Evolutionary conservation across 208 protist genomes (phyloP).

Genomic region (Kentomonas sorsogonicus): DNA sequence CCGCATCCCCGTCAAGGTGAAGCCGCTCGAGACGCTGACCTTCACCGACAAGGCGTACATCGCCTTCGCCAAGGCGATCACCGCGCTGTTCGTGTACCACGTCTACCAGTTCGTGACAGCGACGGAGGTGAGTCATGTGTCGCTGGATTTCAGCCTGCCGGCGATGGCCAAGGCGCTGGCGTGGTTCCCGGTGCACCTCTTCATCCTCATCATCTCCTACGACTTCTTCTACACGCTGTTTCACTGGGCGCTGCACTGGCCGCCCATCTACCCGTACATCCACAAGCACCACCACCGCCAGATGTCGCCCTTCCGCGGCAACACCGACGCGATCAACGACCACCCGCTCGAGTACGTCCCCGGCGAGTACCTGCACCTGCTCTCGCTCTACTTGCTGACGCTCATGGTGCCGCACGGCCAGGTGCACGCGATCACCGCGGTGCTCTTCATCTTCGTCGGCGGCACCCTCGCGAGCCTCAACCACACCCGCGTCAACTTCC

Average conservation of each 20-base stretch:
- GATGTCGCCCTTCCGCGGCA: constrained; percentile 82
- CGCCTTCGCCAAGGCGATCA: constrained; percentile 41
- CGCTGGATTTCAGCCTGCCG: constrained; percentile 14
- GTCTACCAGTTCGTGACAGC: constrained; percentile 37
- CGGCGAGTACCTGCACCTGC: constrained; percentile 87
- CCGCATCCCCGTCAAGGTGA: constrained; percentile 34
- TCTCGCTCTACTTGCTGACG: constrained; percentile 71
- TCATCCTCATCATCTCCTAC: constrained; percentile 73
- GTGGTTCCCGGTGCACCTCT: constrained; percentile 58
- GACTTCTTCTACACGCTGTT: constrained; percentile 90
- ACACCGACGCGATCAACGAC: constrained; percentile 88
- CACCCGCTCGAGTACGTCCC: constrained; percentile 88
- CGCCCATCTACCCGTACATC: constrained; percentile 73
- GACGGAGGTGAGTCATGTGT: constrained; percentile 42
- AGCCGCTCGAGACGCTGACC: constrained; percentile 38
- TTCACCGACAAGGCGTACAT: constrained; percentile 56
- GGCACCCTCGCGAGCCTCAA: constrained; percentile 86
- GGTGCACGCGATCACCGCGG: constrained; percentile 49
- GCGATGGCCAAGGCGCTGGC: constrained; percentile 23
- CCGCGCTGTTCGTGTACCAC: constrained; percentile 65
- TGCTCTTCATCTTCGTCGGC: constrained; percentile 77
- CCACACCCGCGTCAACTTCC: constrained; percentile 84
- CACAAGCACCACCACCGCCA: constrained; percentile 93
- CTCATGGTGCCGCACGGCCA: constrained; percentile 40
- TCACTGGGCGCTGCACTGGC: constrained; percentile 84